phyloP scores from a whole-genome alignment of 768 basidiomycete genomes.

The Exsudoporus frostii region DNA sequence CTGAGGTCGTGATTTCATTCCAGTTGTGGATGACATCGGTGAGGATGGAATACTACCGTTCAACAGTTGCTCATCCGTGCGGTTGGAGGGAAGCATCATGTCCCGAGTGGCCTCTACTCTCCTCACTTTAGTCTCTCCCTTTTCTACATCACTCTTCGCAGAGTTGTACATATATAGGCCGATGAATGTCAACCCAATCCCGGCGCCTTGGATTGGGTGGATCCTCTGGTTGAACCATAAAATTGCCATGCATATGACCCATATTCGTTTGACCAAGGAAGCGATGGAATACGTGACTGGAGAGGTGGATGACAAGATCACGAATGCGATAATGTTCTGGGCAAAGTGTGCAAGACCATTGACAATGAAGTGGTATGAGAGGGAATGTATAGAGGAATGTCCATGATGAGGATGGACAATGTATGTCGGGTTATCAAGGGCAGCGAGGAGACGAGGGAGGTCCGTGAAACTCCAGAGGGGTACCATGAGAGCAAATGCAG shows the following conservation, averaged over 20 bases:
- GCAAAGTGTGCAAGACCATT: slow-evolving; percentile 96
- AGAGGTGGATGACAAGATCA: slow-evolving; percentile 92
- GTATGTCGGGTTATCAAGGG: slow-evolving; percentile 38
- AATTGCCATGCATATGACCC: slow-evolving; percentile 96
- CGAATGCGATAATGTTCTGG: slow-evolving; percentile 97
- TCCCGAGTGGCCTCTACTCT: slow-evolving; percentile 71
- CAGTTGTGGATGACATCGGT: slow-evolving; percentile 26
- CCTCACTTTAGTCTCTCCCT: slow-evolving; percentile 85
- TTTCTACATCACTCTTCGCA: slow-evolving; percentile 89
- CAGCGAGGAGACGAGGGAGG: slow-evolving; percentile 60
- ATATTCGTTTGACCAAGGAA: slow-evolving; percentile 95
- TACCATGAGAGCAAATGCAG: slow-evolving; percentile 95
- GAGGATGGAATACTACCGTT: slow-evolving; percentile 35
- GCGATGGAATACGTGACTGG: slow-evolving; percentile 99
- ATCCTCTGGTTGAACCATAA: slow-evolving; percentile 92
- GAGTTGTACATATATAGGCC: slow-evolving; percentile 97
- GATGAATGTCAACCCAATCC: slow-evolving; percentile 86
- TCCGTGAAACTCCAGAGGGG: slow-evolving; percentile 94
- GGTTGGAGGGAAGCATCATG: slow-evolving; percentile 65
- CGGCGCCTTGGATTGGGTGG: slow-evolving; percentile 79
- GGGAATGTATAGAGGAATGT: slow-evolving; percentile 53
- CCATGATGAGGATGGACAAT: slow-evolving; percentile 45
- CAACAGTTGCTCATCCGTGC: slow-evolving; percentile 54
- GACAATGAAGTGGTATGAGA: slow-evolving; percentile 81
- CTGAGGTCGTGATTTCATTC: slow-evolving; percentile 21